These are phyloP conservation scores for Asterionellopsis glacialis DNA, from an alignment of 108 stramenopile species.

Conservation along the genomic window DNA sequence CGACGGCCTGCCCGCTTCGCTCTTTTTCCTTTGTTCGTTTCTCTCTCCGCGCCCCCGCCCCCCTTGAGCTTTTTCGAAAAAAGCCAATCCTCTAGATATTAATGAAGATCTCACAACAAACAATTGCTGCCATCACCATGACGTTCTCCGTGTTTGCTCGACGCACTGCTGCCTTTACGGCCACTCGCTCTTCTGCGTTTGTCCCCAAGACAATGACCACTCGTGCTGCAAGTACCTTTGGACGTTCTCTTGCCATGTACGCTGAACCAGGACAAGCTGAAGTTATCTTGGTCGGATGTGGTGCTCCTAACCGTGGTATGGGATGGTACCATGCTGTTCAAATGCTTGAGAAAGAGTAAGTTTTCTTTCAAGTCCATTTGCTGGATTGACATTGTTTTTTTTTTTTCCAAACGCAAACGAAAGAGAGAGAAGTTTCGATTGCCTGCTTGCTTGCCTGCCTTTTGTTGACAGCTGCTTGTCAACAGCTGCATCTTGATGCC, in stretches of 20 bases:
- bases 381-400: not conserved
- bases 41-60: too few relatives aligned
- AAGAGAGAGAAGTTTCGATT: not conserved
- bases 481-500: not conserved
- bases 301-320: conserved; percentile 78
- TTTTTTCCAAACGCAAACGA: not conserved
- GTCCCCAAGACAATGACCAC: conserved; percentile 21
- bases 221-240: conserved; percentile 7
- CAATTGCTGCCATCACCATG: conserved; percentile 8
- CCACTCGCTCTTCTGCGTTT: conserved; percentile 14
- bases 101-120: not conserved
- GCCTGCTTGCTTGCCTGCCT: too few relatives aligned
- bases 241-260: conserved; percentile 5
- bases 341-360: conserved; percentile 84
- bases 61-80: too few relatives aligned
- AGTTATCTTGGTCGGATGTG: conserved; percentile 86
- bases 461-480: too few relatives aligned
- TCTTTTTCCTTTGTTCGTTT: too few relatives aligned
- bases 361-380: conserved; percentile 4
- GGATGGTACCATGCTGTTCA: conserved; percentile 87
- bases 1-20: too few relatives aligned
- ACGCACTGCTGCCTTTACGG: conserved; percentile 24
- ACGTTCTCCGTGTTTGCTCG: conserved; percentile 28
- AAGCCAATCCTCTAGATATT: too few relatives aligned
- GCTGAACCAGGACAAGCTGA: conserved; percentile 80